Evolutionary conservation across 2,329 filamentous ascomycete species (phyloP), one percentile per base, ranked within the genome.

Genomic region (Arthrobotrys pseudoclavata): DNA sequence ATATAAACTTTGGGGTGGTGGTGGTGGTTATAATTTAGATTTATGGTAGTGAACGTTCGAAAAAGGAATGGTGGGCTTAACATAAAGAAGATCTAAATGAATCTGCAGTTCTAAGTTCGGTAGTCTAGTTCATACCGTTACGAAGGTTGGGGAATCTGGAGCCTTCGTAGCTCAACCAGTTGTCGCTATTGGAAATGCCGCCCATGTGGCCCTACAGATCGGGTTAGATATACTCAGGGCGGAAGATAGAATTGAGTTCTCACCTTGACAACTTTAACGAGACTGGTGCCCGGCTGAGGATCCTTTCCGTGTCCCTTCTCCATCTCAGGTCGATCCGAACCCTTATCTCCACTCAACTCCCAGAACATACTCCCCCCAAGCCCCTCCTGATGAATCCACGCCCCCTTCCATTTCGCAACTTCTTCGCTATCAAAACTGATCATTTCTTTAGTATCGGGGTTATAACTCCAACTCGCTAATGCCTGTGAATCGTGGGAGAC

Each of bases 331-430:
- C 63, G 31, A 12, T 67, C 66, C 13, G 34, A 50, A 34, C 52
- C 66, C 82, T 90, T 90, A 83, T 97, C 95, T 0, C 89, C 90
- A 81, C 91, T 95, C 81, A 90, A 92, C 85, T 97, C 95, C 92
- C 92, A 96, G 93, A 94, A 97, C 95, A 98, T 97, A n/a, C 63
- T 67, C 88, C 93, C 95, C 1, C 94, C 94, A 0, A 97, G 87
- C 0, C 88, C 86, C 47, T 87, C 85, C 22, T 88, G 83, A 82
- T 86, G 87, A 82, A 97, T 89, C 83, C 90, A 97, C 6, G 88
- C 85, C 1, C 90, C 89, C 86, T 97, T 98, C 80, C 84, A 83
- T 80, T 86, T 85, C 2, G 90, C 91, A 83, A 94, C 89, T 1
- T 86, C 84, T 0, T 89, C 87, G 1, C 89, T 94, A 82, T 94